Evolutionary conservation across 371 early-diverging fungal genomes (phyloP), one percentile per base, ranked within the genome.

Genomic region (Haplosporangium sp.): DNA sequence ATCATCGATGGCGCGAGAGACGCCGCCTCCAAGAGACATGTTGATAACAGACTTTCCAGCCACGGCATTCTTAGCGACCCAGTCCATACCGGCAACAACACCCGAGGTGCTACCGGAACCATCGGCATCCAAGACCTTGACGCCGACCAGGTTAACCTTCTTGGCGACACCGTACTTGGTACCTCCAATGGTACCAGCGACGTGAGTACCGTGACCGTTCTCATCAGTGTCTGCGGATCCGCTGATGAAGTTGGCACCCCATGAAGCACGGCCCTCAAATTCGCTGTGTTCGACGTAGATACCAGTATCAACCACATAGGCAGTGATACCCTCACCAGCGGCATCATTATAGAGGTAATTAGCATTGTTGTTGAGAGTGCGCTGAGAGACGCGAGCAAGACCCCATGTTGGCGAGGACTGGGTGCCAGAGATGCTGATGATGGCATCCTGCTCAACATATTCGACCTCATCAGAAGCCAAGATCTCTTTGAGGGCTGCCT

Each of bases 151-250:
- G 43, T 80, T 89, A 43, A 87, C 92, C 68, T 94, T 92, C 75
- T 96, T 96, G 51, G 96, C 95, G 59, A 96, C 92, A 74, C 96
- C 98, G 81, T 86, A 91, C 0, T 77, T 85, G 47, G 83, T 84
- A 45, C 92, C 88, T 46, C 85, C 95, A 69, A 94, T 87, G 20
- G 90, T 90, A 55, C 92, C 90, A 20, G 90, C 86, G 56, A 87
- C 88, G 80, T 90, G 91, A 50, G 93, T 91, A 59, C 94, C 95
- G 67, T 90, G 89, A 18, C 91, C 91, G 69, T 86, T 83, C 2
- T 80, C 72, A 70, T 91, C 91, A 51, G 55, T 67, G 62, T 89
- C 82, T 5, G 74, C 81, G 55, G 81, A 82, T 29, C 74, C 79
- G 38, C 82, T 66, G 46, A 85, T 79, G 37, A 84, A 84, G 59